Evolutionary conservation across 2,329 filamentous ascomycete genomes (phyloP), one percentile per base, ranked within the genome.

Genomic region (Nemania serpens): DNA sequence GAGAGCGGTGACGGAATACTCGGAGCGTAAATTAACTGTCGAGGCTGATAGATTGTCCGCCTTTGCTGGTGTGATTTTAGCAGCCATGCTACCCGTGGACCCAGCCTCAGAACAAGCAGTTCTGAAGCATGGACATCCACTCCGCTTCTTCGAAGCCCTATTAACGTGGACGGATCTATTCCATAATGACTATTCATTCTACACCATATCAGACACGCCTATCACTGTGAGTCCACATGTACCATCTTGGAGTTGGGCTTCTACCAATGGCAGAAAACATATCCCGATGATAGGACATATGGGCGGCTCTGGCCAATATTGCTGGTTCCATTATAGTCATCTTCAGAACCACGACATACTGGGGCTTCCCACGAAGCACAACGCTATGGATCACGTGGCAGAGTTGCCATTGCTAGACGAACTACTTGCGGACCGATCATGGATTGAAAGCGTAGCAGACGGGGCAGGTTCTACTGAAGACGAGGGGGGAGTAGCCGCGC

Each of bases 211-310:
- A 4, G 3, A 29, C 25, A 7, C 41, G 17, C 9, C 9, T 20
- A 17, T 15, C 11, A 17, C 41, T 43, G 4, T 20, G 5, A 53
- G 46, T n/a, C 20, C 34, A 58, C 48, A 22, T 22, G 56, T 17
- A 11, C 57, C 57, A 17, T 59, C 57, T 1, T 59, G 57, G 57
- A 59, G 57, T 39, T 59, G 57, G 57, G 57, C 50, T 25, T 59
- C 57, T 37, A 34, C 50, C 4, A 18, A 11, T n/a, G 10, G 10
- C 18, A 2, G 33, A n/a, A 12, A 41, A 2, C 1, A 4, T 11
- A 46, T 58, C 47, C 5, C 18, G 1, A 5, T 13, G 11, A 13
- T 22, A 3, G 5, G 10, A 2, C 29, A 43, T 10, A 17, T 11
- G 13, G n/a, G 9, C 9, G 3, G 15, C 17, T 13, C 17, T 36